Evolutionary conservation across 2,329 filamentous ascomycete genomes (phyloP), one percentile per base, ranked within the genome.

Genomic region (Dothideomycetes sp.): DNA sequence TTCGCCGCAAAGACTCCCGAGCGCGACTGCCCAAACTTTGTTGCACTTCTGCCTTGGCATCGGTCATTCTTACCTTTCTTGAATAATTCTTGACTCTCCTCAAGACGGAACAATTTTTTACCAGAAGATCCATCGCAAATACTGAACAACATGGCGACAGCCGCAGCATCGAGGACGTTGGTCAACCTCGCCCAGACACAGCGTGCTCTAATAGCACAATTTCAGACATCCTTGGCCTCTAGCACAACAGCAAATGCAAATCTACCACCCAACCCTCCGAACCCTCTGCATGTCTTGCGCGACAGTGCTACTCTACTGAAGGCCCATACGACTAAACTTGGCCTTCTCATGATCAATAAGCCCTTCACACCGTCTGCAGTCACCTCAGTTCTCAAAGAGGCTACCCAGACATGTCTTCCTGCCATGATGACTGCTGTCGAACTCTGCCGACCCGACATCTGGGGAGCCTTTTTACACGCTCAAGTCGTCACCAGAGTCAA

Each of bases 321-420:
- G 57, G 84, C 87, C 0, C 86, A 95, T 56, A 76, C 80, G 2
- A 94, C 87, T 5, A 94, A 94, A 48, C 71, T 95, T 18, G 89
- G 84, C 0, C 78, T 95, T 1, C 73, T 96, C 10, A 75, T 91
- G 1, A 82, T 93, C 54, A 94, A 84, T 54, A 74, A 84, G 13
- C 88, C 89, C 1, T 93, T 94, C 51, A 91, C 87, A 0, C 79
- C 84, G 0, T 78, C 80, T 1, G 88, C 85, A 4, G 70, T 94
- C 23, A 65, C 63, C 8, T 78, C 73, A 17, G 77, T 93, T 11
- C 65, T 95, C 4, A 71, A 75, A 23, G 78, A 87, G 44, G 70
- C 94, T n/a, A 71, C 80, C 16, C 70, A 75, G 10, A 78, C 78
- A 0, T 77, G 84, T n/a, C 69, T 94, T 0, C 82, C 84, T 0